Evolutionary conservation across 176 grass and related monocot genomes (phyloP).

Genomic region (Tuctoria greenei): DNA sequence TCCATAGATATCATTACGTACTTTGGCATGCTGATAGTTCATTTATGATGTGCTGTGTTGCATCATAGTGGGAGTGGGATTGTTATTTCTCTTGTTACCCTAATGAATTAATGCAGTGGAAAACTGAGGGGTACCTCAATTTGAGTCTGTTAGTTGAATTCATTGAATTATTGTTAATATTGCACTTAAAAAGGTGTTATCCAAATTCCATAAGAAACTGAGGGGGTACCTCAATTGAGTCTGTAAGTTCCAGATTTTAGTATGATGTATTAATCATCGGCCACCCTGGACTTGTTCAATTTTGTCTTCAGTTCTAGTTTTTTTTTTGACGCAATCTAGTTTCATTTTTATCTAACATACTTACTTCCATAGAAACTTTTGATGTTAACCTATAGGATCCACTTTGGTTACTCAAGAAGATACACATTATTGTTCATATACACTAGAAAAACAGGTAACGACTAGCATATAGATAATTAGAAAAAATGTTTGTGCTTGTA

Average conservation of each 20-base stretch:
- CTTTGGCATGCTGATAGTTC: background rate
- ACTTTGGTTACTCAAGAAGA: background rate
- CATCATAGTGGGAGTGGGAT: too few relatives aligned
- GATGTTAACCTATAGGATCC: background rate
- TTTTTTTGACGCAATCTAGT: too few relatives aligned
- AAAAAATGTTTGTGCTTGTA: slow-evolving; percentile 3
- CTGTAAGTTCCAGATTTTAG: background rate
- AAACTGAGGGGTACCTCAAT: too few relatives aligned
- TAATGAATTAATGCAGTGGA: background rate
- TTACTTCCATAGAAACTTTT: background rate
- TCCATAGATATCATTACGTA: background rate
- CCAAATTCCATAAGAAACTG: background rate
- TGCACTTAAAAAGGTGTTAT: background rate
- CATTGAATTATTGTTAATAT: background rate
- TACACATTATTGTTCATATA: background rate
- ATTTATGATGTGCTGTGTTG: background rate
- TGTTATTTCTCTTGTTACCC: background rate
- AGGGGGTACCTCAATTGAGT: background rate
- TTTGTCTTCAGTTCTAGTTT: background rate
- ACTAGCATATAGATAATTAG: background rate
- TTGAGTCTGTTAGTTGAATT: too few relatives aligned
- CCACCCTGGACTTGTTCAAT: background rate
- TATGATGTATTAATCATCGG: background rate
- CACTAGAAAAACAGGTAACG: background rate
- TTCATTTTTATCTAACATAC: too few relatives aligned